Evolutionary conservation across 805 yeast genomes (phyloP).

Genomic region (Cyberlindnera galapagoensis): DNA sequence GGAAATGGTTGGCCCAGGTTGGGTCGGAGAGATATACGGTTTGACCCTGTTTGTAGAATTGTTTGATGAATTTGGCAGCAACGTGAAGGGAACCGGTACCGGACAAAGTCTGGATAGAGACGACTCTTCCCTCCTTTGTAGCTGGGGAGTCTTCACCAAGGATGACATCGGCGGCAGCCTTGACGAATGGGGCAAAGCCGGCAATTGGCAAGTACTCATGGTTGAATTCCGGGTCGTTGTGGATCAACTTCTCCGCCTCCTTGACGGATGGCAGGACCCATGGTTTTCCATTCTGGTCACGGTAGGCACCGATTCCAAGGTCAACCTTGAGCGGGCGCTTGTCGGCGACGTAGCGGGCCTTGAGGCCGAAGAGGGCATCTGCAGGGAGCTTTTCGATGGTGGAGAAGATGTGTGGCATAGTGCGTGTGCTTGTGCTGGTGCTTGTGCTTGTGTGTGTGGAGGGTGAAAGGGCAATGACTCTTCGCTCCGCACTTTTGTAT

Average conservation of each 20-base stretch:
- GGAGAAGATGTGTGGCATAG: conserved; percentile 33
- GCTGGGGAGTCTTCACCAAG: conserved; percentile 56
- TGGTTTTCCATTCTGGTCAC: conserved; percentile 64
- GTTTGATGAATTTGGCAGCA: conserved; percentile 52
- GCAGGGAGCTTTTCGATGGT: conserved; percentile 64
- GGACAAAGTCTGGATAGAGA: conserved; percentile 70
- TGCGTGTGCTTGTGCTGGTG: too few species aligned
- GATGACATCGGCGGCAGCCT: conserved; percentile 67
- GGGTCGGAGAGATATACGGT: conserved; percentile 74
- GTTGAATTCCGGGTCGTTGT: conserved; percentile 54
- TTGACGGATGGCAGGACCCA: conserved; percentile 67
- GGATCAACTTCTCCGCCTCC: conserved; percentile 60
- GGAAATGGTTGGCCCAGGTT: conserved; percentile 97
- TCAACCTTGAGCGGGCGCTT: conserved; percentile 66
- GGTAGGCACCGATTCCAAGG: conserved; percentile 77
- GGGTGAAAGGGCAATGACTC: too few species aligned
- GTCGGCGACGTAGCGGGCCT: conserved; percentile 58
- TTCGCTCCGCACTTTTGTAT: too few species aligned
- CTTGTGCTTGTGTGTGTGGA: neutral
- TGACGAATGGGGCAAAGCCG: conserved; percentile 64
- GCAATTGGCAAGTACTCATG: conserved; percentile 87
- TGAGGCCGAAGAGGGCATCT: conserved; percentile 81
- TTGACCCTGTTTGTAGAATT: conserved; percentile 30
- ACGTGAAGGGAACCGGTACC: conserved; percentile 92
- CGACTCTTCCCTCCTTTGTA: conserved; percentile 38